Conservation (phyloP, 768 basidiomycete species). For the Tricholoma matsutake region DNA sequence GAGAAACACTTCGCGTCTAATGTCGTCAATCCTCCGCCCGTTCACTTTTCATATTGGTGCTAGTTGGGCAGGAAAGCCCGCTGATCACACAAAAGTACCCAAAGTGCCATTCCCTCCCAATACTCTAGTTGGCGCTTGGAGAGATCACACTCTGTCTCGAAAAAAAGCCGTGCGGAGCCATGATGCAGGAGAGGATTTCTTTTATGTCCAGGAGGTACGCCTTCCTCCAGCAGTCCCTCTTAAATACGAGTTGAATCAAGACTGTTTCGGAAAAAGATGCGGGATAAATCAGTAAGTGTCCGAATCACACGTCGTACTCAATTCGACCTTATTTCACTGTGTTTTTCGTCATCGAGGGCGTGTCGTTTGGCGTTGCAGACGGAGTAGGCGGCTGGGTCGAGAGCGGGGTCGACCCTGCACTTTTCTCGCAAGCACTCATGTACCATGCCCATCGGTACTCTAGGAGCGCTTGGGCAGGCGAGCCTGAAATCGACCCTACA, state of each 20-base stretch:
- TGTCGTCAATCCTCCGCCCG: slow-evolving; percentile 32
- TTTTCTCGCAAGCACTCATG: slow-evolving; percentile 92
- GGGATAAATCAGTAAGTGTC: slow-evolving; percentile 67
- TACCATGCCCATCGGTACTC: slow-evolving; percentile 78
- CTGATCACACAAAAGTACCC: slow-evolving; percentile 30
- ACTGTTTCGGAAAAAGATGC: slow-evolving; percentile 50
- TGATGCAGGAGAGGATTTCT: slow-evolving; percentile 48
- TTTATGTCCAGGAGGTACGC: slow-evolving; percentile 66
- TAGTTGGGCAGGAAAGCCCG: slow-evolving; percentile 76
- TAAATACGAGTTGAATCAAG: slow-evolving; percentile 1
- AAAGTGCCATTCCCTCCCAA: slow-evolving; percentile 55
- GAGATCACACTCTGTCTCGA: slow-evolving; percentile 56
- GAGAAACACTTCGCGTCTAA: slow-evolving; percentile 7
- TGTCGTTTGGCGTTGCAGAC: slow-evolving; percentile 84
- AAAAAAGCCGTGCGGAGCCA: slow-evolving; percentile 36
- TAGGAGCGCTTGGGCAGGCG: slow-evolving; percentile 73
- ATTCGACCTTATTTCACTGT: slow-evolving; percentile 22
- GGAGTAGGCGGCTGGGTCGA: slow-evolving; percentile 93
- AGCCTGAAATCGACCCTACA: slow-evolving; percentile 79
- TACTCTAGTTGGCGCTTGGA: slow-evolving; percentile 63
- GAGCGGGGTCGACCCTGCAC: slow-evolving; percentile 78
- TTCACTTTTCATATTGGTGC: slow-evolving; percentile 76
- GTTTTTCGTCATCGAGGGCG: slow-evolving; percentile 43
- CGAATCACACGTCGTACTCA: slow-evolving; percentile 24
- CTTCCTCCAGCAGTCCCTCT: background rate